Base-by-base conservation (phyloP, 805 yeast species). In the Torulaspora quercuum region DNA sequence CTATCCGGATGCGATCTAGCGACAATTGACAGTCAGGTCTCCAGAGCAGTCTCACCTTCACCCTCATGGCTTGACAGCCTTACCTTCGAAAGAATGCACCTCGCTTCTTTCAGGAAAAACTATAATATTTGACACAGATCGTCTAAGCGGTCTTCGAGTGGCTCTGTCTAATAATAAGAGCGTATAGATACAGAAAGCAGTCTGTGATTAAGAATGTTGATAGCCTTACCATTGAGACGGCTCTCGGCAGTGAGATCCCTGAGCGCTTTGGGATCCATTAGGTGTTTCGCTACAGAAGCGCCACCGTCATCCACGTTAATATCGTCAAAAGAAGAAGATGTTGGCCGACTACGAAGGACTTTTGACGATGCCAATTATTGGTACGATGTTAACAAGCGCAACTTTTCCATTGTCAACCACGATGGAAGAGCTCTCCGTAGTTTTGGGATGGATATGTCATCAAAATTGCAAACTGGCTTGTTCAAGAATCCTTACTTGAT, bases 401-500 rank as follows among this genome's bases (percentile, higher is more conserved):
- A 45, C 21, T 52, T 46, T 34, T 33, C 33, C 4, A 10, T 23
- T 2, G 42, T 30, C 7, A 33, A 38, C 11, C n/a, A 25, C 33
- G 33, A 33, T 25, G 7, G 33, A 11, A 25, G 33, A 22, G 15
- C 21, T 39, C 18, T 39, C 36, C 29, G 35, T 10, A 39, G 27
- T 18, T 33, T 45, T 11, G 40, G 37, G 16, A 12, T 44, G 3
- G 40, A 41, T 13, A 25, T 19, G 7, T 13, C 32, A 3, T 27
- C 37, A 17, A 22, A 44, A 25, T 13, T 24, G 15, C 57, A 57
- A 26, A 67, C 73, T 1, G 97, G 96, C 0, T 68, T 90, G 19
- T 89, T 92, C 56, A 68, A 72, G 34, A 89, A 90, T 50, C 81
- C 82, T 20, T 75, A 73, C 42, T 64, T 90, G 29, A 74, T 71